Evolutionary conservation across 2,329 filamentous ascomycete species (phyloP), one percentile per base, ranked within the genome.

Genomic region (Aulographum hederae): DNA sequence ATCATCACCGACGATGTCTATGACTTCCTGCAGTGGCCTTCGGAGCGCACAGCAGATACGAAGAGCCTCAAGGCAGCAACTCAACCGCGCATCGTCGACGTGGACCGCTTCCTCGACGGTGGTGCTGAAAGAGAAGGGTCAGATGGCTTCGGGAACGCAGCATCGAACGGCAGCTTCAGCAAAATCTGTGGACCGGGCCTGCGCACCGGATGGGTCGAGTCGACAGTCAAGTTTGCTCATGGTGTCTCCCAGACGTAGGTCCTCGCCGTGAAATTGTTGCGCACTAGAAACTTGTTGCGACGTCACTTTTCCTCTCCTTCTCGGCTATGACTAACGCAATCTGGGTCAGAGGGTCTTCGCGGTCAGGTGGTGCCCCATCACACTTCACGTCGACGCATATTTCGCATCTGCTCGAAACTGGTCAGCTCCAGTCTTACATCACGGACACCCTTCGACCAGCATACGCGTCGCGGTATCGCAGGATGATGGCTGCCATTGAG

Each of bases 1-100:
- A 54, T 94, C 34, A 64, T 94, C 18, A 70, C 70, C 30, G 86
- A 95, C 54, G 89, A 98, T 50, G 84, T 95, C 6, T 98, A 98
- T 48, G 86, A 95, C 50, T 77, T 86, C 41, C 62, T 95, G 4
- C 78, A 85, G 48, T 94, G 84, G 81, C 66, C 69, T 2, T 43
- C 58, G 5, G 48, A 46, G 36, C 40, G 43, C 23, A 42, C 37
- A 19, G 37, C 42, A 5, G 5, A 6, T 5, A 10, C 6, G 15
- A 35, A 43, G 28, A 41, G 30, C 31, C 45, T 45, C 21, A 51
- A 52, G 23, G 58, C 50, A 39, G 61, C 67, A 5, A 43, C 51
- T 19, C 40, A 84, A 6, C 81, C 82, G 3, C 70, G 82, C 1
- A 59, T 93, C 1, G 71, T 80, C 13, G 84, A 93, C 47, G 59